phyloP scores from a whole-genome alignment of 805 yeast species.

The Diddensiella transvaalensis region DNA sequence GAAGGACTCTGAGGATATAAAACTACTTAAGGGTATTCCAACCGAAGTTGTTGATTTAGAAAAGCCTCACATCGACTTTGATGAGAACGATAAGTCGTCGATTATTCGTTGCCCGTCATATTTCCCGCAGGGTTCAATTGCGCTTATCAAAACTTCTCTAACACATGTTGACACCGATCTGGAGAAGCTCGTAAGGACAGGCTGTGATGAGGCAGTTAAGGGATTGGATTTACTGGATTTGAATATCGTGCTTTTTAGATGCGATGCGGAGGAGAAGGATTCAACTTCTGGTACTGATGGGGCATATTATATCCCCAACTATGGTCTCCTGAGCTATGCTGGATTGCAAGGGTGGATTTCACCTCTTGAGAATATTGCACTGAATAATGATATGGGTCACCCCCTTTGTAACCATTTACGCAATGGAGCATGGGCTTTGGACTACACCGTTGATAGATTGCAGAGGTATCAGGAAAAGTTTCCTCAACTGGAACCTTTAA shows the following conservation, averaged over 20 bases:
- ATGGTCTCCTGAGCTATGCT: conserved; percentile 75
- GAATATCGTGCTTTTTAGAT: conserved; percentile 68
- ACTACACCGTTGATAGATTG: conserved; percentile 62
- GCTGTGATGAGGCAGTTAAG: conserved; percentile 70
- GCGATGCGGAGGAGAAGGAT: conserved; percentile 87
- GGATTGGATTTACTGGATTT: conserved; percentile 63
- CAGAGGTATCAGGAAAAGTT: conserved; percentile 47
- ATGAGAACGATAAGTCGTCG: conserved; percentile 43
- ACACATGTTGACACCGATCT: conserved; percentile 61
- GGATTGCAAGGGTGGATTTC: conserved; percentile 93
- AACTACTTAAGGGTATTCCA: conserved; percentile 57
- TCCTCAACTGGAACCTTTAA: conserved; percentile 52
- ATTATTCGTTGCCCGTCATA: conserved; percentile 39
- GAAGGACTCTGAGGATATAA: conserved; percentile 34
- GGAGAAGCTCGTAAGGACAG: conserved; percentile 64
- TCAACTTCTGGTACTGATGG: conserved; percentile 69
- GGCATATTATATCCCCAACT: conserved; percentile 66
- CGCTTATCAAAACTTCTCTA: conserved; percentile 70
- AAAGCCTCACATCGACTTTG: conserved; percentile 45
- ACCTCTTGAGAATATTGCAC: conserved; percentile 57
- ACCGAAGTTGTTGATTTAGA: conserved; percentile 54
- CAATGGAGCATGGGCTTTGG: conserved; percentile 86
- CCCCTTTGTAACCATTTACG: conserved; percentile 79
- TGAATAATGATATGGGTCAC: conserved; percentile 73
- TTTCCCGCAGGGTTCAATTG: conserved; percentile 90